These are phyloP conservation scores for Omphalea diandra DNA, from an alignment of 441 rosid genomes.

Conservation along the genomic window DNA sequence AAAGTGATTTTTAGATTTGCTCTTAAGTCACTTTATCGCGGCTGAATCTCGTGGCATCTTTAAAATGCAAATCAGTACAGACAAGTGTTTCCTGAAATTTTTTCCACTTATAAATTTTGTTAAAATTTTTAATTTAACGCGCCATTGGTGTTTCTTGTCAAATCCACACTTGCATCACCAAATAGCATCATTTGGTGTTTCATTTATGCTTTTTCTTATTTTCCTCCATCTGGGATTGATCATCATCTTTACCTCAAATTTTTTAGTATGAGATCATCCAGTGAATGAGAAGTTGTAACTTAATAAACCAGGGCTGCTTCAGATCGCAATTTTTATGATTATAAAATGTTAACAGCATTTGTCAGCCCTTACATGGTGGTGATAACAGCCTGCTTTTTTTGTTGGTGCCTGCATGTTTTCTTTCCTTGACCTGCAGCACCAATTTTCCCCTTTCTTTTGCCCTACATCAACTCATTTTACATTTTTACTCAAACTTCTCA, in stretches of 20 bases:
- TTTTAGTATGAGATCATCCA: background rate
- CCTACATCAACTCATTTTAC: too few species aligned
- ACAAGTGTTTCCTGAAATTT: background rate
- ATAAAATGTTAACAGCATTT: background rate
- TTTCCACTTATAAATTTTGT: background rate
- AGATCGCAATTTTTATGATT: background rate
- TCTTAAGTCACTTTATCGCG: slow-evolving; percentile 16
- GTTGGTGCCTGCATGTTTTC: background rate
- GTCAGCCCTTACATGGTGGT: background rate
- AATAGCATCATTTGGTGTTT: background rate
- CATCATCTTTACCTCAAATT: background rate
- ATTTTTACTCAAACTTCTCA: too few species aligned
- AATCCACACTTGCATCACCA: background rate
- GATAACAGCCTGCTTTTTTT: background rate
- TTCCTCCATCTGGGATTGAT: background rate
- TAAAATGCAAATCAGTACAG: slow-evolving; percentile 5
- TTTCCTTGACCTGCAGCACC: slow-evolving; percentile 1
- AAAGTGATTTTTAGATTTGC: slow-evolving; percentile 19
- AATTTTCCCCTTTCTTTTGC: background rate
- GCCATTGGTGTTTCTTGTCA: background rate
- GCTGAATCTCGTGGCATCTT: slow-evolving; percentile 12
- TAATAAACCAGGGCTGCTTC: background rate
- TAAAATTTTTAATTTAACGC: background rate
- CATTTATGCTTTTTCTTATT: background rate
- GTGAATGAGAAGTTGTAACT: slow-evolving; percentile 6